Evolutionary conservation across 1,139 yeast genomes (phyloP), one percentile per base, ranked within the genome.

Genomic region (Scheffersomyces lignicola): DNA sequence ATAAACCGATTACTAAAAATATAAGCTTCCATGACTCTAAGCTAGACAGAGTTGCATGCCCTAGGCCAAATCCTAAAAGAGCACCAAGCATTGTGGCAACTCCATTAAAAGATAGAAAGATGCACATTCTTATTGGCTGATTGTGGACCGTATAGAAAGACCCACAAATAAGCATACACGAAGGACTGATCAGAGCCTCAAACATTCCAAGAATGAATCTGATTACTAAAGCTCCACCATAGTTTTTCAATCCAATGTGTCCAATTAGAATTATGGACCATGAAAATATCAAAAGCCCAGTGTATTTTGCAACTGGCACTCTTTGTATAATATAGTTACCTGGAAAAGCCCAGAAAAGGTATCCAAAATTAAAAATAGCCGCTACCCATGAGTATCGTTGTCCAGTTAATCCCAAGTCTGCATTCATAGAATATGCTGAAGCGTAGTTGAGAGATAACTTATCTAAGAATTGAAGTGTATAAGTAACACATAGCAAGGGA

Each of bases 321-420:
- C 62, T 65, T 51, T 80, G 80, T 28, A 80, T 55, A 16, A 78
- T 49, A 45, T 64, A 69, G 39, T 73, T 69, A 13, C 74, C 76
- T 23, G 84, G 83, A 39, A 72, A 60, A 33, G 77, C 77, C 42
- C 75, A 76, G 27, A 73, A 59, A 38, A 74, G 46, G 44, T 72
- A 73, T 5, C 79, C 80, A 40, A 73, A 64, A 44, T 74, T 73
- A 52, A 81, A 80, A 21, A 78, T 69, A 1, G 86, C 78, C n/a
- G 80, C 76, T 34, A 77, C 59, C 75, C 84, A 78, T 17, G 61
- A 49, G 38, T 56, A 58, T 29, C 49, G 43, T 33, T 56, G 49
- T 10, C 59, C 58, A 2, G 23, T 37, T 12, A 58, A 38, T 4
- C 45, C 49, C 32, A 58, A 44, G 36, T 58, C 64, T 18, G 52